Conservation (phyloP, 2,329 filamentous ascomycete species). For the Bipolaris oryzae region DNA sequence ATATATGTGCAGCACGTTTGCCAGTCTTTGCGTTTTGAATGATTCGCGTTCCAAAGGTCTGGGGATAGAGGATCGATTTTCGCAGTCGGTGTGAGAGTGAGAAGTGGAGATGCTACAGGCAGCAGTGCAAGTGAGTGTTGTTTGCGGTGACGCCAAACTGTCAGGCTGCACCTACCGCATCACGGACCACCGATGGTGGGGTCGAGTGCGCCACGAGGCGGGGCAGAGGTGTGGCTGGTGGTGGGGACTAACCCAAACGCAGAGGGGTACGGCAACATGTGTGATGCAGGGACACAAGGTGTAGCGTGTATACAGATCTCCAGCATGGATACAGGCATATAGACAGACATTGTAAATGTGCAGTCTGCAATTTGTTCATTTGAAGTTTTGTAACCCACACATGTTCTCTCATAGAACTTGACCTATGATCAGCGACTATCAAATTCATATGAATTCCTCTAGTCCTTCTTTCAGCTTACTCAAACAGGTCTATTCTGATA, state of each 20-base stretch:
- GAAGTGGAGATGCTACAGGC: constrained; percentile 6
- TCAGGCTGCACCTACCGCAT: constrained; percentile 15
- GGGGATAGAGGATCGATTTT: background rate
- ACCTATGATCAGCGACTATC: background rate
- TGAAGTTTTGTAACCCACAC: background rate
- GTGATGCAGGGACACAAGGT: background rate
- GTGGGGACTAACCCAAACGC: background rate
- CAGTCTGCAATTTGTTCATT: background rate
- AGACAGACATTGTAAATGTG: background rate
- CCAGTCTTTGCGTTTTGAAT: background rate
- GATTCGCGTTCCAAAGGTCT: background rate
- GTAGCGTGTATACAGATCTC: constrained; percentile 1
- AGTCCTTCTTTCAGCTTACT: background rate
- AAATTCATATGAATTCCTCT: background rate
- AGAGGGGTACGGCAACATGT: background rate
- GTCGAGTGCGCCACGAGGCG: constrained; percentile 12
- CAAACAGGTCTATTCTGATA: background rate
- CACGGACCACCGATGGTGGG: constrained; percentile 15
- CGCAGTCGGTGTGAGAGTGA: background rate
- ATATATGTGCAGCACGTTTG: background rate
- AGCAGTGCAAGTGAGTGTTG: constrained; percentile 4
- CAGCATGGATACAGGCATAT: background rate
- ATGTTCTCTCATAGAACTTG: background rate
- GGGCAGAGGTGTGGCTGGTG: constrained; percentile 12
- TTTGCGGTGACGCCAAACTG: constrained; percentile 2